phyloP scores from a whole-genome alignment of 2,329 filamentous ascomycete genomes.

The Exophiala sp. region DNA sequence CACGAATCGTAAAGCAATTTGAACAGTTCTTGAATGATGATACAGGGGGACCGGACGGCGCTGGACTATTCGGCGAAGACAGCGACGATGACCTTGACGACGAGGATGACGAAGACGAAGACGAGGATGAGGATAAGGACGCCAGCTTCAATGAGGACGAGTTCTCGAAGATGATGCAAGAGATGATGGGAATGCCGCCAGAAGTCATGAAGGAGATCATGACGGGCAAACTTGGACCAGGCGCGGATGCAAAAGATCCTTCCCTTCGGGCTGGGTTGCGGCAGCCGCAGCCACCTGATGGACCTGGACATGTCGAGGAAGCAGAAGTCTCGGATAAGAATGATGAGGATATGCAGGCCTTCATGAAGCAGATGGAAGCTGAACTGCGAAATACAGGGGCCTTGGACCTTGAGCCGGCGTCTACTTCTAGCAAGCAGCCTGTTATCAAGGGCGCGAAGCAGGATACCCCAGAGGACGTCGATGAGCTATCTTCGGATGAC shows the following conservation, averaged over 20 bases:
- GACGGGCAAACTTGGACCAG: conserved; percentile 25
- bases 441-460: conserved; percentile 15
- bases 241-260: conserved; percentile 16
- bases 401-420: conserved; percentile 36
- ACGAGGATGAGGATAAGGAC: conserved; percentile 68
- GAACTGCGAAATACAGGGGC: conserved; percentile 47
- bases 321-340: conserved; percentile 35
- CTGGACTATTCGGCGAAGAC: conserved; percentile 64
- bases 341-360: conserved; percentile 47
- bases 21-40: conserved; percentile 88
- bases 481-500: conserved; percentile 23
- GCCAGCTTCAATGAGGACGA: conserved; percentile 80
- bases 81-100: conserved; percentile 50
- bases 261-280: conserved; percentile 9
- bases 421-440: conserved; percentile 31
- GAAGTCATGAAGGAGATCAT: conserved; percentile 32
- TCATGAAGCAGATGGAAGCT: conserved; percentile 46
- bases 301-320: conserved; percentile 8
- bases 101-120: conserved; percentile 52
- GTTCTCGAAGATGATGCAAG: conserved; percentile 82
- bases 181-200: conserved; percentile 74
- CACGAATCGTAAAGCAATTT: conserved; percentile 91
- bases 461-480: conserved; percentile 22
- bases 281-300: conserved; percentile 8
- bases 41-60: conserved; percentile 73